phyloP scores from a whole-genome alignment of 192 early-diverging fungal species.

The Coemansia sp. region DNA sequence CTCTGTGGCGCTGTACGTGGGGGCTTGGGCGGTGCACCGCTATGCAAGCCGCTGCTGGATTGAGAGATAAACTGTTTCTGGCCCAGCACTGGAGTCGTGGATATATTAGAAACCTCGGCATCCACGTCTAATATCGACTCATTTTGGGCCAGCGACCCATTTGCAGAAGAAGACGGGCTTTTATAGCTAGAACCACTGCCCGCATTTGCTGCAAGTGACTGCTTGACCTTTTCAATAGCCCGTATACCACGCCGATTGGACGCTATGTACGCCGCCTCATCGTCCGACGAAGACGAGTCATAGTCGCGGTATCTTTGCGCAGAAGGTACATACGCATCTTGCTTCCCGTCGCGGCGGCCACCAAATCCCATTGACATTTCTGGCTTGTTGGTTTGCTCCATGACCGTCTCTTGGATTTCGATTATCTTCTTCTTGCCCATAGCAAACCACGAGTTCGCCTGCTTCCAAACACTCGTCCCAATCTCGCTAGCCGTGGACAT shows the following conservation, averaged over 20 bases:
- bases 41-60: slow-evolving; percentile 1
- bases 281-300: slow-evolving; percentile 27
- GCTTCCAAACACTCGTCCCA: slow-evolving; percentile 47
- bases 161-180: neutral
- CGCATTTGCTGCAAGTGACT: neutral
- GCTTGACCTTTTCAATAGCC: neutral
- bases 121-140: slow-evolving; percentile 16
- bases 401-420: slow-evolving; percentile 50
- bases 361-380: neutral
- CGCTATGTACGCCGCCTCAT: slow-evolving; percentile 36
- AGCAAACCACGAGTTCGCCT: slow-evolving; percentile 55
- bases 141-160: neutral
- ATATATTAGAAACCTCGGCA: neutral
- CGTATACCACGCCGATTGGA: slow-evolving; percentile 22
- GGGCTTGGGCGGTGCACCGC: neutral
- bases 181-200: neutral
- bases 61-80: slow-evolving; percentile 1
- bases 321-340: slow-evolving; percentile 8
- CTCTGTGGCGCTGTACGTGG: neutral
- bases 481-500: slow-evolving; percentile 53
- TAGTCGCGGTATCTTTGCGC: slow-evolving; percentile 31
- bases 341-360: slow-evolving; percentile 5
- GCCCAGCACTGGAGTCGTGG: slow-evolving; percentile 7
- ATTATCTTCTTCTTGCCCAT: slow-evolving; percentile 56
- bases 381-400: slow-evolving; percentile 27